Evolutionary conservation across 2,329 filamentous ascomycete genomes (phyloP).

Genomic region (Hypoxylon sp.): DNA sequence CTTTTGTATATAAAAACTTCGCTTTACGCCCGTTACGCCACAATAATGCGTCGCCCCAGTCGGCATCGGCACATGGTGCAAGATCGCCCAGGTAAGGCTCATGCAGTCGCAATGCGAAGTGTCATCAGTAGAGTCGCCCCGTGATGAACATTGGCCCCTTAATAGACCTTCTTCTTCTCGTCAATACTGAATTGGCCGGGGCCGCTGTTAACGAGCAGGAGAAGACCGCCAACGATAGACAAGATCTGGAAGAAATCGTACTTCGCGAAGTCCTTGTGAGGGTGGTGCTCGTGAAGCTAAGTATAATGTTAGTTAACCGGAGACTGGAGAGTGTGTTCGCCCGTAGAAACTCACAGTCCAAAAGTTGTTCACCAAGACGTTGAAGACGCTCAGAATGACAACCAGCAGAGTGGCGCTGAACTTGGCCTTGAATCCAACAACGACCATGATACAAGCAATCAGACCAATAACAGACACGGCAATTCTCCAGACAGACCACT

Average conservation of each 20-base stretch:
- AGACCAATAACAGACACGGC: constrained; percentile 87
- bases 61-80: constrained; percentile 34
- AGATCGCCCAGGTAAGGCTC: constrained; percentile 24
- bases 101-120: constrained; percentile 40
- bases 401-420: constrained; percentile 97
- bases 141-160: constrained; percentile 47
- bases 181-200: constrained; percentile 98
- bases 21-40: constrained; percentile 39
- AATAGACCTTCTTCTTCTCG: constrained; percentile 99
- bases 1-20: constrained; percentile 16
- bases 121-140: constrained; percentile 16
- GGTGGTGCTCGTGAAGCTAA: constrained; percentile 95
- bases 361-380: constrained; percentile 98
- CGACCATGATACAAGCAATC: constrained; percentile 96
- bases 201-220: constrained; percentile 98
- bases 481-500: constrained; percentile 92
- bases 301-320: constrained; percentile 47
- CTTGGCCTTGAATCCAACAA: constrained; percentile 99
- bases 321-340: constrained; percentile 27
- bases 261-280: constrained; percentile 99
- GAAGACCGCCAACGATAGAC: constrained; percentile 95
- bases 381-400: constrained; percentile 95
- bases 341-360: constrained; percentile 84
- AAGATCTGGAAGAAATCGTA: constrained; percentile 99
- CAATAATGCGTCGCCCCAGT: constrained; percentile 32